Conservation (phyloP, 1,284 basidiomycete genomes). For the Rhodotorula sp. region DNA sequence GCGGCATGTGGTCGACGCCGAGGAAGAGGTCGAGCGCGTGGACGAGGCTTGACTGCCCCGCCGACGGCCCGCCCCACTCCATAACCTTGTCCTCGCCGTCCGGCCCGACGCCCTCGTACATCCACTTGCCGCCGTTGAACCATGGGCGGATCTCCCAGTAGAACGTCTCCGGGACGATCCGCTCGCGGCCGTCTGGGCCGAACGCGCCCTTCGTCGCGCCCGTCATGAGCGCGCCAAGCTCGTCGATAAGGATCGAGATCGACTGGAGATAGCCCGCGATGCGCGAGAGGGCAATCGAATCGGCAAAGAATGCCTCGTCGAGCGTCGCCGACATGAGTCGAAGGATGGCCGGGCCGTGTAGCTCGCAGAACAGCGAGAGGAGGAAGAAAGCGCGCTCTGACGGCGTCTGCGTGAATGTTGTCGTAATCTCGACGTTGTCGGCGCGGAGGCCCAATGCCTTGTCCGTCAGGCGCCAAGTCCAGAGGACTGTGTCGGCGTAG, state of each 20-base stretch:
- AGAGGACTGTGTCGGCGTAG: conserved; percentile 90
- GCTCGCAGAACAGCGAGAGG: conserved; percentile 84
- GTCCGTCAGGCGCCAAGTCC: conserved; percentile 69
- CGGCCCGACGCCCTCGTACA: conserved; percentile 72
- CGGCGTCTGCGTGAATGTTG: conserved; percentile 75
- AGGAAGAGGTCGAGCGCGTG: conserved; percentile 89
- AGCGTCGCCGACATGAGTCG: conserved; percentile 82
- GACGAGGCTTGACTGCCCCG: conserved; percentile 85
- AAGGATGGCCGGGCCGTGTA: conserved; percentile 82
- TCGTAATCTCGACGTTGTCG: conserved; percentile 63
- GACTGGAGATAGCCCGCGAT: conserved; percentile 71
- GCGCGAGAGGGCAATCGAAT: conserved; percentile 69
- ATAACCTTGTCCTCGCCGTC: conserved; percentile 52
- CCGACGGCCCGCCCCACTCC: conserved; percentile 81
- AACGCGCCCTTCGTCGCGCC: conserved; percentile 68
- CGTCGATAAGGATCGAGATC: conserved; percentile 68
- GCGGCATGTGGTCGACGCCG: conserved; percentile 68
- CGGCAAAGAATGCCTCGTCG: conserved; percentile 89
- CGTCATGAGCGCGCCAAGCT: conserved; percentile 65
- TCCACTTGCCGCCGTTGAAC: conserved; percentile 85
- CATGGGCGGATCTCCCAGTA: conserved; percentile 86
- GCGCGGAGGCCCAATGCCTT: conserved; percentile 45
- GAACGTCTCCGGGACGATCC: conserved; percentile 69
- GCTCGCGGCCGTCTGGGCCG: conserved; percentile 14
- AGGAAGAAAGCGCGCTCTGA: conserved; percentile 91